Base-by-base conservation (phyloP, 805 yeast genomes). In the Yamadazyma ubonensis region DNA sequence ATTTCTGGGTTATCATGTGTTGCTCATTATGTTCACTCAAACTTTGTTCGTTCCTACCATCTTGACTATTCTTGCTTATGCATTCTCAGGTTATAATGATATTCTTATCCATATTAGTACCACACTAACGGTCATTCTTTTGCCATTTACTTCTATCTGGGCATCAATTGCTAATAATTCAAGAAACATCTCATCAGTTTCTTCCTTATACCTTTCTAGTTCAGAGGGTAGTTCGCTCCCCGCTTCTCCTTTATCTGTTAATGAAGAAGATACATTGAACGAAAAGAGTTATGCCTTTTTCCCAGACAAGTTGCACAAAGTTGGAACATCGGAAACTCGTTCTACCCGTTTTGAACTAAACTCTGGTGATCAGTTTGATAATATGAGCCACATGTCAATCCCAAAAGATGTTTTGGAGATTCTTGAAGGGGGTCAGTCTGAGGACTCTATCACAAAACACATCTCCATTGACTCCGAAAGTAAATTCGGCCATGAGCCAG, bases 141-240 rank as follows among this genome's bases (percentile, higher is more conserved):
- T 89, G 39, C 96, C 96, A 1, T 60, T 90, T 35, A 79, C 96
- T 0, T 78, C 96, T 0, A 75, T 89, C 75, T 89, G 97, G 97
- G 95, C 96, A 0, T 67, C 82, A 3, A 68, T 88, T 2, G 71
- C 83, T 1, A 80, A 81, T 50, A 76, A 76, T 27, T 36, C 48
- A 14, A 38, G 49, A 25, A 33, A 26, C 22, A 36, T 47, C 15
- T 12, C 42, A 2, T 38, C 46, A 3, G 14, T 38, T 18, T 30
- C 46, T 15, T 42, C 36, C 10, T 36, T 42, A 19, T 41, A 39
- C 22, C 37, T 47, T 33, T 33, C 48, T 4, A 23, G 36, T n/a
- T 36, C 47, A 10, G 16, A 31, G 15, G 6, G 38, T 3, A 18
- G 29, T 20, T 25, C 27, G 9, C n/a, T 29, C 11, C 22, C 31